Base-by-base conservation (phyloP, 345 rosid genomes). In the Brassica carinata region DNA sequence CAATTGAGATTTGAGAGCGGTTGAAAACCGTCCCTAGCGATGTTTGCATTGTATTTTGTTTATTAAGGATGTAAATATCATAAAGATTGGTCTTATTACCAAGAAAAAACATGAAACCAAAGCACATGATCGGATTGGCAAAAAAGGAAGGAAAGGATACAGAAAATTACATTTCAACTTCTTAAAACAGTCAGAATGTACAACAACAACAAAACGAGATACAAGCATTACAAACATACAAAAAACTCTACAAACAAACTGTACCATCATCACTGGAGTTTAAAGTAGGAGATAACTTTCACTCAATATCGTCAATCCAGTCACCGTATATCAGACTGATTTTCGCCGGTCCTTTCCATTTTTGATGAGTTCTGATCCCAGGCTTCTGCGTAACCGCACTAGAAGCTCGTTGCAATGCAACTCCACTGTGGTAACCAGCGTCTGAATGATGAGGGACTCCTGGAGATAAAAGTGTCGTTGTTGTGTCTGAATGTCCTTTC, bases 251-350 rank as follows among this genome's bases (percentile, higher is more conserved):
- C 76, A 75, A 61, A 80, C 67, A 10, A 67, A 36, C 71, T 80
- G 33, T 70, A 80, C 79, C 76, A 81, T 36, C 72, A 70, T 64
- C 51, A 80, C 79, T 40, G 6, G 27, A 74, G 63, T 64, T 15
- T 43, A 13, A 43, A 43, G 30, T 30, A 29, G 31, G 72, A 43
- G 48, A 67, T 76, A 58, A 36, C 55, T 83, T 51, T 87, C 81
- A 93, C 84, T 93, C 98, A 9, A 90, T 69, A 58, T 93, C 99
- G 64, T 96, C 98, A 18, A 96, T 90, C 99, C 99, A 96, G 84
- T 96, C 99, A 64, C 99, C 99, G 15, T 96, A 95, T 88, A 96
- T 96, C 86, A 97, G 83, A 86, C 97, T 96, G 80, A 92, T 93
- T 86, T 89, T 96, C 36, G 89, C 96, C 0, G 99, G 99, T 67